A percentile compares a stretch with the other conserved stretches of the same genome.
Conservation (phyloP, 1,284 basidiomycete species). For the Fomitopsis pinicola region DNA sequence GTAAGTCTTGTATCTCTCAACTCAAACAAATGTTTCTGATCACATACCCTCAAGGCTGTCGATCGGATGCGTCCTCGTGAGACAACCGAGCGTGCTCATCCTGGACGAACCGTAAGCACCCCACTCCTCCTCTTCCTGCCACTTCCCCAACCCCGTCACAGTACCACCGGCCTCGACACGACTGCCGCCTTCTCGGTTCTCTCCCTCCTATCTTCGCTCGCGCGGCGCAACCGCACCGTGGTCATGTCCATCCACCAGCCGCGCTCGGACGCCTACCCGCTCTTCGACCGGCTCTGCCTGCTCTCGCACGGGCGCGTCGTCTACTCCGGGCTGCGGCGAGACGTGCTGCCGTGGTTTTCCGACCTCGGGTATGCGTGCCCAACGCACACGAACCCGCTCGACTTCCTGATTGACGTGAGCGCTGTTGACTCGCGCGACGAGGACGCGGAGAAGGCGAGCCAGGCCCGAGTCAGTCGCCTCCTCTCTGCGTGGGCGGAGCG, state of each 20-base stretch:
- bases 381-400: not conserved
- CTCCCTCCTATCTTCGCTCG: not conserved
- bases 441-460: not conserved
- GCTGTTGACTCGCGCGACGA: not conserved
- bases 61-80: not conserved
- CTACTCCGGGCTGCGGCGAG: not conserved
- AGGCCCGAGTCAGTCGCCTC: not conserved
- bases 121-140: not conserved
- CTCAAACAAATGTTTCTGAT: not conserved
- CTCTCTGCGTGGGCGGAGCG: not conserved
- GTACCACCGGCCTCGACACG: not conserved
- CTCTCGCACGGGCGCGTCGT: conserved; percentile 1
- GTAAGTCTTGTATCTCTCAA: not conserved
- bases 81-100: not conserved
- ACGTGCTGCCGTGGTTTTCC: not conserved
- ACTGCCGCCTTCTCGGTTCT: not conserved
- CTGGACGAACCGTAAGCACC: not conserved
- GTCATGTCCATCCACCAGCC: conserved; percentile 1
- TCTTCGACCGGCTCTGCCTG: conserved; percentile 1
- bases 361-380: not conserved
- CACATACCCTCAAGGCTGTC: not conserved
- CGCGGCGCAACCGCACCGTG: not conserved
- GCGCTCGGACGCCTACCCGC: conserved; percentile 1
- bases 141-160: not conserved
- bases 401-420: not conserved